A percentile compares a stretch with the other conserved stretches of the same genome.
These are phyloP conservation scores for Solanum sejunctum DNA, from an alignment of 257 asterid species.

Conservation along the genomic window DNA sequence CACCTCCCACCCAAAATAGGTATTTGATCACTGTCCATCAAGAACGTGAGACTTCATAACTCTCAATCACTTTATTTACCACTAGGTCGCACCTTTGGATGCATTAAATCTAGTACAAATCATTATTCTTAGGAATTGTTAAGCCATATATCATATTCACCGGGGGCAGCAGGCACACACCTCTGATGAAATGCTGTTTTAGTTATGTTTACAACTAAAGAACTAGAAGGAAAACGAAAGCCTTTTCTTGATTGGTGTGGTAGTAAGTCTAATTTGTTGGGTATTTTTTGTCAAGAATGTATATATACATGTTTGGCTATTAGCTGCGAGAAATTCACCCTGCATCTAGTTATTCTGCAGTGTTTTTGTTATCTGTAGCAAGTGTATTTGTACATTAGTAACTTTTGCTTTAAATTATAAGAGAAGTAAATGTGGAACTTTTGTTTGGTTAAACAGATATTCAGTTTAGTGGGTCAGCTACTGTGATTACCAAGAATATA, in stretches of 20 bases:
- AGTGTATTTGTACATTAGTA: not conserved
- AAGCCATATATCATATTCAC: not conserved
- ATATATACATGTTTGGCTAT: not conserved
- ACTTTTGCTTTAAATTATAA: not conserved
- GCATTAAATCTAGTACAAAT: too few species aligned
- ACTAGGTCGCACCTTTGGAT: too few species aligned
- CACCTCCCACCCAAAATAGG: too few species aligned
- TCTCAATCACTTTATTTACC: too few species aligned
- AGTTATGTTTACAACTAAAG: not conserved
- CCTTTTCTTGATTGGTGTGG: not conserved
- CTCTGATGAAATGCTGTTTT: not conserved
- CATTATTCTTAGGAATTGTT: not conserved
- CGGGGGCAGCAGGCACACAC: too few species aligned
- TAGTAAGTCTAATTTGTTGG: not conserved
- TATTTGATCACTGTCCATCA: too few species aligned
- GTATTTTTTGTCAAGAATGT: not conserved
- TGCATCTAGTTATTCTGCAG: not conserved
- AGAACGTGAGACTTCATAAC: too few species aligned
- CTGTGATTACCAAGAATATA: not conserved
- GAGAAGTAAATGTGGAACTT: not conserved
- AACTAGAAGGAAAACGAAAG: not conserved
- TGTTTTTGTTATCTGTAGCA: not conserved
- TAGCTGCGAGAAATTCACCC: not conserved
- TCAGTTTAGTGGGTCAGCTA: not conserved
- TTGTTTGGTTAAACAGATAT: not conserved